A percentile compares a stretch with the other conserved stretches of the same genome.
These are phyloP conservation scores for Diaporthe eres DNA, from an alignment of 2,329 filamentous ascomycete species.

Conservation along the genomic window DNA sequence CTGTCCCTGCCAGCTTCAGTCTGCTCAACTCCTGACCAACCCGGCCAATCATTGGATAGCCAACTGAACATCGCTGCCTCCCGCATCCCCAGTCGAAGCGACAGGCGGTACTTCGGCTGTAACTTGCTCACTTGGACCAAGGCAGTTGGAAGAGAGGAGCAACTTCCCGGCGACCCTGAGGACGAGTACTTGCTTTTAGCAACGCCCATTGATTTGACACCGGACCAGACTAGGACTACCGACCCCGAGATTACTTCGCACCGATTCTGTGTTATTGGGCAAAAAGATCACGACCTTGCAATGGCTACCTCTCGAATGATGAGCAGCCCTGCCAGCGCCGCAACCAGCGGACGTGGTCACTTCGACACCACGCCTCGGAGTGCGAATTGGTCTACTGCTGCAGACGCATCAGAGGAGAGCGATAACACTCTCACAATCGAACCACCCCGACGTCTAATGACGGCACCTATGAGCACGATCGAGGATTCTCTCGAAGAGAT, in stretches of 20 bases:
- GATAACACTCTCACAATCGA: constrained; percentile 40
- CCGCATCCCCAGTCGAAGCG: neutral
- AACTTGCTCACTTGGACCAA: constrained; percentile 62
- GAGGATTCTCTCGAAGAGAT: constrained; percentile 76
- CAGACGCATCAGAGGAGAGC: constrained; percentile 36
- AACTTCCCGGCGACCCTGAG: constrained; percentile 48
- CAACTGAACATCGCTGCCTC: constrained; percentile 5
- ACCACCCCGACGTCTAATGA: constrained; percentile 25
- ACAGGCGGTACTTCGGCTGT: constrained; percentile 46
- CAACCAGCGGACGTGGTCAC: constrained; percentile 7
- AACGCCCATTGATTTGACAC: constrained; percentile 55
- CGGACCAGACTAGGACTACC: neutral
- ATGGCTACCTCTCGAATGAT: constrained; percentile 28
- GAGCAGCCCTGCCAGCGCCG: constrained; percentile 14
- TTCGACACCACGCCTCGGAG: constrained; percentile 21
- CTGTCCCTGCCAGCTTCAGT: constrained; percentile 55
- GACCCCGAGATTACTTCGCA: constrained; percentile 31
- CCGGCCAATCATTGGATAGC: neutral
- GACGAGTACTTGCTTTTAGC: constrained; percentile 63
- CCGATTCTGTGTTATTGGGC: constrained; percentile 34
- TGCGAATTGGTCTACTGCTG: constrained; percentile 38
- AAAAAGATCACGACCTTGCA: constrained; percentile 6
- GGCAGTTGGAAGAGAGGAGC: constrained; percentile 44
- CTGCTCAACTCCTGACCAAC: constrained; percentile 23
- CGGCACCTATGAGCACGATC: constrained; percentile 53